These are phyloP conservation scores for Amanita pseudoporphyria DNA, from an alignment of 768 basidiomycete genomes.

Conservation along the genomic window DNA sequence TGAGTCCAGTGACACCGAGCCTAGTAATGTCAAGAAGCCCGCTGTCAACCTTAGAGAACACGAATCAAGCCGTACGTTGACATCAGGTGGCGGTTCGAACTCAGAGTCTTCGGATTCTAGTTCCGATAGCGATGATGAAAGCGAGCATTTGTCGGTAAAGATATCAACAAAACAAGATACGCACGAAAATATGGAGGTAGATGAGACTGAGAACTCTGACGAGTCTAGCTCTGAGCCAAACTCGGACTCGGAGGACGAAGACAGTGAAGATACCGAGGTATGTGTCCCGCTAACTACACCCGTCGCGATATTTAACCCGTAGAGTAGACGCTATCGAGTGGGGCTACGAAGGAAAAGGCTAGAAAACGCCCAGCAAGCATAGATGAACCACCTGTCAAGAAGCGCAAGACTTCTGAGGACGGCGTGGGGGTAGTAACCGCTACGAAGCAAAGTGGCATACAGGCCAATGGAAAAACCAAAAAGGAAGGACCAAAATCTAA, in stretches of 20 bases:
- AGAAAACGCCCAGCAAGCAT: constrained; percentile 1
- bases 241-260: constrained; percentile 1
- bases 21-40: constrained; percentile 8
- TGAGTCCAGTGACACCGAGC: constrained; percentile 20
- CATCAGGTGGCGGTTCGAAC: constrained; percentile 21
- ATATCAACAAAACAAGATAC: constrained; percentile 7
- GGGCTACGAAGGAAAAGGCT: constrained; percentile 5
- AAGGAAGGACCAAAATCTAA: constrained; percentile 30
- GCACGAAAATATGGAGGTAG: not conserved
- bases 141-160: constrained; percentile 16
- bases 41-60: constrained; percentile 17
- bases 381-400: constrained; percentile 37
- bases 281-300: not conserved
- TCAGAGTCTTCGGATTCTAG: constrained; percentile 17
- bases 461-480: constrained; percentile 19
- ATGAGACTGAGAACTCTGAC: not conserved
- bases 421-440: constrained; percentile 41
- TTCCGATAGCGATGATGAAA: constrained; percentile 14
- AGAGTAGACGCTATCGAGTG: constrained; percentile 4
- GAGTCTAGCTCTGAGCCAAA: constrained; percentile 2
- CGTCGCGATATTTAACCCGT: not conserved
- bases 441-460: constrained; percentile 18
- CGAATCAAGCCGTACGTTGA: constrained; percentile 31
- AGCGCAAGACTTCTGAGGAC: constrained; percentile 43
- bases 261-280: not conserved